Evolutionary conservation across 1,284 basidiomycete genomes (phyloP), one percentile per base, ranked within the genome.

Genomic region (Marasmius tenuissimus): DNA sequence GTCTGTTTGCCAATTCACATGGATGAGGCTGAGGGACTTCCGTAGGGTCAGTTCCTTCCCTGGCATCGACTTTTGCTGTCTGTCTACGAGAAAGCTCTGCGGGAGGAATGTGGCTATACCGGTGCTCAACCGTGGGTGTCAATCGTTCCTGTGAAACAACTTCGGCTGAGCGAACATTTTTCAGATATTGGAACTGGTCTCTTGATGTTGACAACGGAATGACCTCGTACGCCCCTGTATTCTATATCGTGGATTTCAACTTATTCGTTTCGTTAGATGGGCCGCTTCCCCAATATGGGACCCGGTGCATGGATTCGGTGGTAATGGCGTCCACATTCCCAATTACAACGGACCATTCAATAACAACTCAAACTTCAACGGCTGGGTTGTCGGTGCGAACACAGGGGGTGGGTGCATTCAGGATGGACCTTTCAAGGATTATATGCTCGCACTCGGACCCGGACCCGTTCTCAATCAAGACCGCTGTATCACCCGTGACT

Each of bases 111-210:
- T 62, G 73, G 69, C 16, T 79, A 75, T 59, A 54, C 65, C 38
- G 78, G 76, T 4, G 65, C 72, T 5, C 63, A 69, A 38, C 76
- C 78, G 77, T 79, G 65, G 27, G 27, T 27, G 27, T 27, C 27
- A 27, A 27, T 27, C 4, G 2, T 27, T 27, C 27, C 27, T 4
- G 27, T 4, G 27, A 27, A 2, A 4, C 27, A 27, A n/a, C n/a
- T 27, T 27, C 27, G 27, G 27, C 27, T 27, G 2, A 27, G 16
- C 20, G 27, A 58, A 45, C 22, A 45, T 18, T 7, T 9, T 34
- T 1, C 34, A 79, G 77, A 38, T 79, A 78, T 54, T 80, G 78
- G 78, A 73, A 79, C 48, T 79, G 77, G 78, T 73, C 74, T 5
- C 62, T 66, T 37, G 78, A 79, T 60, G 65, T 71, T 3, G 70